Evolutionary conservation across 371 early-diverging fungal genomes (phyloP).

Genomic region (Haplosporangium sp.): DNA sequence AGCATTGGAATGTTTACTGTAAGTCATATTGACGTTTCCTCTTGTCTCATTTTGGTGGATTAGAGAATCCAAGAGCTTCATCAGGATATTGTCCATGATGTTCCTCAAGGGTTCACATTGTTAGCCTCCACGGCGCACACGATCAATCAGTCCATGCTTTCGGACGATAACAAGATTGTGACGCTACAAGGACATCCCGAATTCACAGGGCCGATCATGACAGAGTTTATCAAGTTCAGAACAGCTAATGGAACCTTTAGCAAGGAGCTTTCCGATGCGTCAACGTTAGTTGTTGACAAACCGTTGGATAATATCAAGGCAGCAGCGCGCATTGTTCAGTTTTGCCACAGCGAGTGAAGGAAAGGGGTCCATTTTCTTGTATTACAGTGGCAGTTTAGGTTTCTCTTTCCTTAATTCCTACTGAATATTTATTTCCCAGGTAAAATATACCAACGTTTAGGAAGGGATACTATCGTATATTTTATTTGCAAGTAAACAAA

Average conservation of each 20-base stretch:
- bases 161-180: constrained; percentile 66
- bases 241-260: constrained; percentile 57
- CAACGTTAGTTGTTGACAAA: constrained; percentile 32
- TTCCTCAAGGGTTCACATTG: constrained; percentile 32
- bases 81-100: constrained; percentile 49
- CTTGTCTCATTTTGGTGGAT: background rate
- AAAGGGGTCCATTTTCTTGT: too few species aligned
- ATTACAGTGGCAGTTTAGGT: too few species aligned
- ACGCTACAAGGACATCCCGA: constrained; percentile 89
- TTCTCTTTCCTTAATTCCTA: too few species aligned
- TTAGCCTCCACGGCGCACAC: constrained; percentile 31
- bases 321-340: constrained; percentile 34
- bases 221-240: constrained; percentile 59
- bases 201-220: constrained; percentile 64
- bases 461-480: too few species aligned
- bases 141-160: constrained; percentile 62
- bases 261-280: constrained; percentile 46
- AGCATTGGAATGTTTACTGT: background rate
- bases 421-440: too few species aligned
- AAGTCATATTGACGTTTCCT: background rate
- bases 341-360: background rate
- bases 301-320: constrained; percentile 42
- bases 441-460: too few species aligned
- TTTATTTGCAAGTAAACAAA: constrained; percentile 14
- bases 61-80: constrained; percentile 75